Percentiles rank a stretch among this genome's conserved stretches.
phyloP scores from a whole-genome alignment of 441 rosid species.

The Populus hybrid region DNA sequence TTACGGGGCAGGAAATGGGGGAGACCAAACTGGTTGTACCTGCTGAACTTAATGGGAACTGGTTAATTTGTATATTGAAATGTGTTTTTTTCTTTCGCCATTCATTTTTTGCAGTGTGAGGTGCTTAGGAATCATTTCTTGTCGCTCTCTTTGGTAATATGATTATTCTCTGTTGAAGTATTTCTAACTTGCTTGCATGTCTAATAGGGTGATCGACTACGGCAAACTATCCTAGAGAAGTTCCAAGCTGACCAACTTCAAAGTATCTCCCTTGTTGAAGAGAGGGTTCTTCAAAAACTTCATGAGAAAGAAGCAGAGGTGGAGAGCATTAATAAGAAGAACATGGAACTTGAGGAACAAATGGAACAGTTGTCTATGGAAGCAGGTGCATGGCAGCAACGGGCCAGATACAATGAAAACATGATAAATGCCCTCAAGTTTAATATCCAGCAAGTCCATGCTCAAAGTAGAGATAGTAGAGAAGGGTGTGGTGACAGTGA shows the following conservation, averaged over 20 bases:
- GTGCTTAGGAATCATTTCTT: not conserved
- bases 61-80: not conserved
- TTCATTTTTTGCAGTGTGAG: not conserved
- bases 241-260: slow-evolving; percentile 60
- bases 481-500: slow-evolving; percentile 97
- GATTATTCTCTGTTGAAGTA: not conserved
- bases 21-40: not conserved
- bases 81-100: not conserved
- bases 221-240: slow-evolving; percentile 58
- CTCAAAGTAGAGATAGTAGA: slow-evolving; percentile 64
- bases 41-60: not conserved
- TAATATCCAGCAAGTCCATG: slow-evolving; percentile 66
- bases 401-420: slow-evolving; percentile 66
- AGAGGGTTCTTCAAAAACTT: slow-evolving; percentile 54
- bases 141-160: not conserved
- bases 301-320: slow-evolving; percentile 71
- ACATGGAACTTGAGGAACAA: slow-evolving; percentile 72
- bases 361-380: slow-evolving; percentile 66
- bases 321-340: slow-evolving; percentile 63
- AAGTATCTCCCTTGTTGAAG: slow-evolving; percentile 59
- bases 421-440: slow-evolving; percentile 62
- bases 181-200: not conserved
- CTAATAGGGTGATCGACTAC: slow-evolving; percentile 55
- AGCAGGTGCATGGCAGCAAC: slow-evolving; percentile 79
- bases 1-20: not conserved